Evolutionary conservation across 768 basidiomycete species (phyloP).

Genomic region (Suillus variegatus): DNA sequence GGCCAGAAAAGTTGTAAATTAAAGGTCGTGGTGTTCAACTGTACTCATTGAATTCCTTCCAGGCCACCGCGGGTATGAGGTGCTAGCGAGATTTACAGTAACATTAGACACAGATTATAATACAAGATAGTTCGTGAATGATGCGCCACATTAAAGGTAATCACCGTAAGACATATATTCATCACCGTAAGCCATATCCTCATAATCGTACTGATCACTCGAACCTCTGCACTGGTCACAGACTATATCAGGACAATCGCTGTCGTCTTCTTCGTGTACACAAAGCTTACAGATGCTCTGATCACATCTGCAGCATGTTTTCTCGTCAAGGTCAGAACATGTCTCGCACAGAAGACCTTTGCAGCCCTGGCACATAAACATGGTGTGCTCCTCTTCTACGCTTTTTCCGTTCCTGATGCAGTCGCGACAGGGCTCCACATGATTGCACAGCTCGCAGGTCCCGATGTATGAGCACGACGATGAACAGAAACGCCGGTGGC

Average conservation of each 20-base stretch:
- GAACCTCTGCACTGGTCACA: not conserved
- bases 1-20: too few species aligned
- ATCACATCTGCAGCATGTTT: not conserved
- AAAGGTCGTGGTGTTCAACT: too few species aligned
- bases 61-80: not conserved
- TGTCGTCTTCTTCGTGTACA: not conserved
- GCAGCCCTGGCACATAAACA: not conserved
- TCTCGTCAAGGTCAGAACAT: not conserved
- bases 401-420: not conserved
- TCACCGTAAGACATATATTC: not conserved
- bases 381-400: not conserved
- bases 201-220: not conserved
- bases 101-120: not conserved
- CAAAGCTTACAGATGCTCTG: not conserved
- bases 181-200: too few species aligned
- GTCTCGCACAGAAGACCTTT: not conserved
- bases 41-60: not conserved
- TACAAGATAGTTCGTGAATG: not conserved
- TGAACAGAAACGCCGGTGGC: conserved; percentile 1
- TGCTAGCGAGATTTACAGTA: not conserved
- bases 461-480: not conserved
- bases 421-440: conserved; percentile 5
- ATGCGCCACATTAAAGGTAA: not conserved
- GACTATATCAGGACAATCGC: not conserved
- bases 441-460: not conserved